Evolutionary conservation across 805 yeast species (phyloP), one percentile per base, ranked within the genome.

Genomic region (Wickerhamiella slavikovae): DNA sequence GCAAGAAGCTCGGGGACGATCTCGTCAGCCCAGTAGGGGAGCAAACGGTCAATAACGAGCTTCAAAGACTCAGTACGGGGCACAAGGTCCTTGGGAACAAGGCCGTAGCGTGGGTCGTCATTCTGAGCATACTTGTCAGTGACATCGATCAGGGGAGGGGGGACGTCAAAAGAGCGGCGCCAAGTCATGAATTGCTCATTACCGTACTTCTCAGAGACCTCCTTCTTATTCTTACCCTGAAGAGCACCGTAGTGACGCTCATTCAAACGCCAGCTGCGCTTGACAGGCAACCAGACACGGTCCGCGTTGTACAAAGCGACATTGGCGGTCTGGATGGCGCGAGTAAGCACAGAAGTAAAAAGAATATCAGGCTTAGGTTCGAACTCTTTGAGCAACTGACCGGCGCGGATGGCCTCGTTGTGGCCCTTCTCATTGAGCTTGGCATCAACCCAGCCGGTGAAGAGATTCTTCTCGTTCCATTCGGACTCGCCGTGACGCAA

Each of bases 401-500:
- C 96, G 42, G 95, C 96, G 55, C 77, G 73, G 44, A 62, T 64
- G 45, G 96, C 96, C 65, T 83, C 96, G 54, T 72, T 66, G 54
- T 65, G 69, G 59, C 96, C 96, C 45, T 66, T 58, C 38, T 65
- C 82, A 32, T 85, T 71, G 55, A 83, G 68, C 50, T 68, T 63
- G 45, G 80, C 92, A 58, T 83, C 96, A 39, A 85, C 95, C 96
- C 96, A 83, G 52, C 96, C 96, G 57, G 95, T 83, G 75, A 83
- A 83, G 45, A 83, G 67, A 70, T 83, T 85, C 67, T 80, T 79
- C 60, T 80, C 93, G 61, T 83, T 83, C 96, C 96, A 83, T 59
- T 79, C 95, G 63, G 93, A 78, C 68, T 85, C 93, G 50, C 96
- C 96, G 83, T 83, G 96, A 68, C 96, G 83, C 45, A 85, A 82